Conservation (phyloP, 192 early-diverging fungal species). For the Coemansia sp. region DNA sequence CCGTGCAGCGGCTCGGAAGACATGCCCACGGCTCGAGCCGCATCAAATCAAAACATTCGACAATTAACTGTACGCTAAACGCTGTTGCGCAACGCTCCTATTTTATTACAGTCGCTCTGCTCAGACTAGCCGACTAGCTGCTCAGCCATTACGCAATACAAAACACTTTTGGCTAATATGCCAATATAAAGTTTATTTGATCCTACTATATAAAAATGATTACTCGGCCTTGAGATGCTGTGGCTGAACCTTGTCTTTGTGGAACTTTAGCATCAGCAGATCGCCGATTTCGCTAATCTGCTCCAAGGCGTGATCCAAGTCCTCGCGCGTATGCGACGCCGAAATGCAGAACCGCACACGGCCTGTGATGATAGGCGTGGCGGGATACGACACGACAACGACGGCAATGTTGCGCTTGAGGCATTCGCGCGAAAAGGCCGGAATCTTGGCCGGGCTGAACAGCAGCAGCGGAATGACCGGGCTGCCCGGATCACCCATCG, state of each 20-base stretch:
- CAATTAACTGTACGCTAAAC: no score
- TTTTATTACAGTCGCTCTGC: no score
- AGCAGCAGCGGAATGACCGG: constrained; percentile 91
- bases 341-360: constrained; percentile 94
- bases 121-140: no score
- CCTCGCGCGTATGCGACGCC: constrained; percentile 91
- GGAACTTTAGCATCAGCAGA: constrained; percentile 66
- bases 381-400: constrained; percentile 96
- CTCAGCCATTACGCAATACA: no score
- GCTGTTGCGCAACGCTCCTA: no score
- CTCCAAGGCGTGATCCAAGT: constrained; percentile 75
- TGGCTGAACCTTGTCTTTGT: constrained; percentile 17
- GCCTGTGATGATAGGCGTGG: constrained; percentile 94
- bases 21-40: no score
- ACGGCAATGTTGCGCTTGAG: constrained; percentile 88
- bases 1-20: no score
- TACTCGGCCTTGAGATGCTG: constrained; percentile 10
- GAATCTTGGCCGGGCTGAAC: constrained; percentile 94
- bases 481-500: constrained; percentile 81
- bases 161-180: no score
- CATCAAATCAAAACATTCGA: no score
- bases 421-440: constrained; percentile 92
- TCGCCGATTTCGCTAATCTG: constrained; percentile 75
- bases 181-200: no score
- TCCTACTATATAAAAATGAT: not conserved